Conservation (phyloP, 2,329 filamentous ascomycete genomes). For the Penicillium sp. region DNA sequence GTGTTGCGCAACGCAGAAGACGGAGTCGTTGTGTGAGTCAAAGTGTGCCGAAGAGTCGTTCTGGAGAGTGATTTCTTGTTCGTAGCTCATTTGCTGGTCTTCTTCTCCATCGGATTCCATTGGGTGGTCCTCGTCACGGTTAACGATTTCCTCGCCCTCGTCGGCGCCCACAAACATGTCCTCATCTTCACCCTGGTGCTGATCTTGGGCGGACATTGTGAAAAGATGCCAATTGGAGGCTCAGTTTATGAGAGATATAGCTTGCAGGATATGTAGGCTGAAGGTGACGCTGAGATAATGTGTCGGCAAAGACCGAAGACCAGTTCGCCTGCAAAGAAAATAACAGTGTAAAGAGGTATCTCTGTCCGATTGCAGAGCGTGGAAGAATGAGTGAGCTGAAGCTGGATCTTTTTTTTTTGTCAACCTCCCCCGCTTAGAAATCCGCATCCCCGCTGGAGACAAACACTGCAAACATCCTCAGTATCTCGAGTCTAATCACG, state of each 20-base stretch:
- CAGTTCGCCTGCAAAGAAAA: neutral
- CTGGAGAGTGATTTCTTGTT: conserved; percentile 66
- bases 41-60: conserved; percentile 96
- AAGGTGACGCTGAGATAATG: no score
- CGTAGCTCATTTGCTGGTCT: conserved; percentile 50
- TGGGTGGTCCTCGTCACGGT: conserved; percentile 64
- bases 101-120: conserved; percentile 73
- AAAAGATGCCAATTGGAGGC: neutral
- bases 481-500: neutral
- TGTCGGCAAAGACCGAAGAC: neutral
- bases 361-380: conserved; percentile 1
- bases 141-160: conserved; percentile 75
- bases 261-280: neutral
- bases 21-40: conserved; percentile 82
- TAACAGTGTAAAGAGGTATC: conserved; percentile 1
- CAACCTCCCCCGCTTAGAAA: conserved; percentile 26
- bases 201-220: conserved; percentile 38
- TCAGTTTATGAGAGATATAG: neutral
- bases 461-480: conserved; percentile 20
- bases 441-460: conserved; percentile 22
- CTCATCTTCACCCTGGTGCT: conserved; percentile 56
- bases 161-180: conserved; percentile 72
- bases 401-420: conserved; percentile 18
- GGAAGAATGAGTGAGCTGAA: conserved; percentile 5
- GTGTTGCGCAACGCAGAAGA: conserved; percentile 94